Evolutionary conservation across 441 rosid species (phyloP).

Genomic region (Corymbia citriodora): DNA sequence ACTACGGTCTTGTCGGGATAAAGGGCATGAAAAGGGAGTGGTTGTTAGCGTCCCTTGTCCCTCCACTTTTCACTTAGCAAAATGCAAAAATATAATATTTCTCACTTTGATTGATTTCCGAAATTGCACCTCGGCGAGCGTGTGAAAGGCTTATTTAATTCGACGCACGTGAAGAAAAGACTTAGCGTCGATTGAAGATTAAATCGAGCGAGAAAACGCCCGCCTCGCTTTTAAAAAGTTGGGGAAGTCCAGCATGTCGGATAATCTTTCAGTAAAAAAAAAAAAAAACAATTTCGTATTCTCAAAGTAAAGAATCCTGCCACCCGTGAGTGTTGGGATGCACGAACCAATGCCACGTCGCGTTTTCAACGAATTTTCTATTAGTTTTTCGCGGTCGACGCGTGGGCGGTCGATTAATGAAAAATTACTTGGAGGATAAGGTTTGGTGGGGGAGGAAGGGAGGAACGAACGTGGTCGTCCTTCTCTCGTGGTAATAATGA

Average conservation of each 20-base stretch:
- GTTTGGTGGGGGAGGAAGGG: background rate
- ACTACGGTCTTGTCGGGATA: too few species aligned
- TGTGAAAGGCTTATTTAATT: background rate
- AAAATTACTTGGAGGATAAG: background rate
- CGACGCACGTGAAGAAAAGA: background rate
- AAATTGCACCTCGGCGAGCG: background rate
- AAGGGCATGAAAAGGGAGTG: background rate
- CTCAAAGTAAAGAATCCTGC: background rate
- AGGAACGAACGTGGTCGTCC: background rate
- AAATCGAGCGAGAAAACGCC: background rate
- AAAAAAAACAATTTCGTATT: background rate
- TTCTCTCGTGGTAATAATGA: background rate
- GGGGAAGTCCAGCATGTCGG: background rate
- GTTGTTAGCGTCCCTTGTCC: background rate
- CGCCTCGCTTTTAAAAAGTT: background rate
- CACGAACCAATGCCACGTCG: background rate
- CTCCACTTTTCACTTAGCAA: background rate
- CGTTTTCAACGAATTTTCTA: rapidly evolving
- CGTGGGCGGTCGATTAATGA: background rate
- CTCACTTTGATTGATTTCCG: background rate
- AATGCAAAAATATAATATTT: background rate
- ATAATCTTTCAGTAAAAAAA: background rate
- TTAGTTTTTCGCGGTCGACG: background rate
- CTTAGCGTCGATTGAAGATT: background rate
- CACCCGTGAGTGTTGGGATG: background rate